Conservation (phyloP, 148 eudicot genomes). For the Rhododendron molle region DNA sequence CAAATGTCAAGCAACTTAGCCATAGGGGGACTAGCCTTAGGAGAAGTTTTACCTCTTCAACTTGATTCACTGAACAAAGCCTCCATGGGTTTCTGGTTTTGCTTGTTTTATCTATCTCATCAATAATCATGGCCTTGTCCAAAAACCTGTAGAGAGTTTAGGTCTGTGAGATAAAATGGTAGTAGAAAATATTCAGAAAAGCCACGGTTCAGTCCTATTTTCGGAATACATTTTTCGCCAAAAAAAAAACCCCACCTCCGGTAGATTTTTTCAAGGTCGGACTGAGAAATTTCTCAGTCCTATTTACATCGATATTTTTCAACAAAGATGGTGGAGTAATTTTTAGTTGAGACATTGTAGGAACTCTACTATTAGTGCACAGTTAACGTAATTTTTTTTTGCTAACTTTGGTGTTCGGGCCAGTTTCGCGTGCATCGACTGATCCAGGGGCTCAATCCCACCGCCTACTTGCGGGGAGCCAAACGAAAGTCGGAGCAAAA, state of each 20-base stretch:
- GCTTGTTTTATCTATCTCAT: conserved; percentile 34
- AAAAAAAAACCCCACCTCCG: neutral
- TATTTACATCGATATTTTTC: neutral
- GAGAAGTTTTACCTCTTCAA: conserved; percentile 60
- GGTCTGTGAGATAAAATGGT: neutral
- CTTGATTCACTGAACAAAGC: conserved; percentile 63
- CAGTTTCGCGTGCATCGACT: neutral
- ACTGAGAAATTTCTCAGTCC: neutral
- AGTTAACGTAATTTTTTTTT: too few relatives aligned
- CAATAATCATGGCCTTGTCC: conserved; percentile 61
- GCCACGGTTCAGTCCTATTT: neutral
- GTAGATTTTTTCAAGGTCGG: neutral
- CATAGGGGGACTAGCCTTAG: conserved; percentile 58
- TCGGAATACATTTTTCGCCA: neutral
- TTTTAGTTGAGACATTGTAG: neutral
- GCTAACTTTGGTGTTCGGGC: neutral
- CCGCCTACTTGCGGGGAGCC: neutral
- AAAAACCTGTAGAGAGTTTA: conserved; percentile 34
- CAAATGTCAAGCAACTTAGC: conserved; percentile 52
- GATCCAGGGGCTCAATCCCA: neutral
- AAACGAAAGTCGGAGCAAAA: neutral
- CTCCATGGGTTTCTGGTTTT: conserved; percentile 55
- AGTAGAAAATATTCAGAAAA: neutral
- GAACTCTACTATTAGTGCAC: neutral
- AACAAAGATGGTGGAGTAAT: neutral